Evolutionary conservation across 2,329 filamentous ascomycete genomes (phyloP), one percentile per base, ranked within the genome.

Genomic region (Tolypocladium cylindrosporum): DNA sequence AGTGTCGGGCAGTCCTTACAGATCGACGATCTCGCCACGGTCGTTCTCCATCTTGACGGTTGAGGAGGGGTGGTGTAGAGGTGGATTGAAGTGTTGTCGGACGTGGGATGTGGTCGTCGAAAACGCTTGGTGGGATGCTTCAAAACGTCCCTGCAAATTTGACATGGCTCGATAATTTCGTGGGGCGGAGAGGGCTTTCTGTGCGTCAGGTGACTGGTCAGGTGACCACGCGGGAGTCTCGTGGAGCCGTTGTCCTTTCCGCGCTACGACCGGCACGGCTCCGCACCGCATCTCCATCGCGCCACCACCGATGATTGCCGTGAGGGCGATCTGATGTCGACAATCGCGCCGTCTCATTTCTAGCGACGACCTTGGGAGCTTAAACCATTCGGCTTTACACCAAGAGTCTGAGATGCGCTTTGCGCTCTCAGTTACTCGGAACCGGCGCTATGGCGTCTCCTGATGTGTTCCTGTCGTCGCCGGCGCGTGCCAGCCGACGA

Each of bases 1-100:
- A 53, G 11, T 24, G 2, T 43, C 27, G 57, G 66, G 63, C 60
- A 59, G 60, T 67, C 79, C 88, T 80, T 87, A 96, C 91, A 96
- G 91, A 83, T 97, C 93, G 79, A 97, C 94, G 82, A 97, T 92
- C 81, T 97, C 91, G 83, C 93, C 93, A 83, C 91, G 91, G 85
- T 97, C 94, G 91, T 99, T 99, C 87, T 99, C 94, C 94, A 97
- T 99, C 81, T 85, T 92, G 75, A 73, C 78, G 74, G 71, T 69
- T 34, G 53, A 37, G 40, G 31, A 54, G 55, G 36, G 31, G 21
- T 41, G 64, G 65, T 65, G 57, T 55, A 61, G 64, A 63, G 63
- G 61, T 59, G 63, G 61, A 61, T 68, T 66, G 65, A 62, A 61
- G 64, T 66, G 65, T 67, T 61, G 64, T 65, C 67, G 63, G 67